Evolutionary conservation across 1,284 basidiomycete species (phyloP).

Genomic region (Ganoderma boninense): DNA sequence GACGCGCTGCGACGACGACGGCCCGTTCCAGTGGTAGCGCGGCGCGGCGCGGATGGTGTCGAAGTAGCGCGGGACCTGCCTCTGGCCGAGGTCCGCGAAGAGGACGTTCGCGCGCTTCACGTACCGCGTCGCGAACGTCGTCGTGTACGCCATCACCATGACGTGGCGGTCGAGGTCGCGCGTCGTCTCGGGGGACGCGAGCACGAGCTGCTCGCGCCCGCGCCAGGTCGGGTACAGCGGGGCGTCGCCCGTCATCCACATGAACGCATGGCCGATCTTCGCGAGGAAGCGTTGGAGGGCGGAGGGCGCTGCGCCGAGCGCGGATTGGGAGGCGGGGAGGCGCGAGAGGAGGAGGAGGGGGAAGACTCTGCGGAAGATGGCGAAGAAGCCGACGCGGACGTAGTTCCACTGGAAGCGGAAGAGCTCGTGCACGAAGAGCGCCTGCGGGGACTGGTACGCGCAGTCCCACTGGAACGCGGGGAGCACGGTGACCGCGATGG

Average conservation of each 20-base stretch:
- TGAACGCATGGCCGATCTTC: slow-evolving; percentile 8
- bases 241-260: slow-evolving; percentile 16
- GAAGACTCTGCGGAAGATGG: slow-evolving; percentile 7
- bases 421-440: slow-evolving; percentile 18
- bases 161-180: slow-evolving; percentile 22
- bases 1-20: not conserved
- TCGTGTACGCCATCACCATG: slow-evolving; percentile 24
- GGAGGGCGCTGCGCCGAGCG: slow-evolving; percentile 13
- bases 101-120: slow-evolving; percentile 2
- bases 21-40: not conserved
- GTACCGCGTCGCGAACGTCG: slow-evolving; percentile 19
- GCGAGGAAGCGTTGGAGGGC: slow-evolving; percentile 2
- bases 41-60: not conserved
- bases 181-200: slow-evolving; percentile 13
- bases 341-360: not conserved
- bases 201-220: slow-evolving; percentile 22
- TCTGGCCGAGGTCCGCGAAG: not conserved
- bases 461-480: slow-evolving; percentile 27
- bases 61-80: not conserved
- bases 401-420: slow-evolving; percentile 7
- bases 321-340: not conserved
- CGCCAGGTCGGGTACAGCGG: slow-evolving; percentile 21
- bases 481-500: slow-evolving; percentile 19
- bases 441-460: slow-evolving; percentile 31
- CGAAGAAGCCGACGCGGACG: slow-evolving; percentile 19